Evolutionary conservation across 164 flowering plant genomes (phyloP).

Genomic region (Sextonia rubra): DNA sequence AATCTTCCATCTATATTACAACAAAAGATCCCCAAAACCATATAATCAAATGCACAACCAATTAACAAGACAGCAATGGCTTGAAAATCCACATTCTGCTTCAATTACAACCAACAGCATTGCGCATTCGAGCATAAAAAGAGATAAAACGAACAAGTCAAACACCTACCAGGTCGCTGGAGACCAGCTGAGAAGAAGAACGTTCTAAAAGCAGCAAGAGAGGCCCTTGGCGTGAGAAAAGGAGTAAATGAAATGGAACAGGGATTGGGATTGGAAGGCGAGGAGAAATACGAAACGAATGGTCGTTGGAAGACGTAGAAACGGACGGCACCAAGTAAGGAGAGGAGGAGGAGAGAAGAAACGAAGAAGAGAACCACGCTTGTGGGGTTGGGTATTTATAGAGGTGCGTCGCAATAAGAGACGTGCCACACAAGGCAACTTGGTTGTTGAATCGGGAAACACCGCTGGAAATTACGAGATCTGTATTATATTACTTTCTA

Average conservation of each 20-base stretch:
- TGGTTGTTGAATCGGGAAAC: constrained; percentile 36
- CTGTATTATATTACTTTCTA: neutral
- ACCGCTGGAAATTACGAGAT: constrained; percentile 3
- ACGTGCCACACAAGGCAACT: constrained; percentile 26
- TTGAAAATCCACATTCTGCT: neutral
- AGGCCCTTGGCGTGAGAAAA: neutral
- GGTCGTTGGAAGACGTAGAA: constrained; percentile 3
- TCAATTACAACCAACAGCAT: neutral
- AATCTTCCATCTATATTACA: too few species aligned
- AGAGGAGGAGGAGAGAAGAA: constrained; percentile 1
- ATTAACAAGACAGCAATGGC: too few species aligned
- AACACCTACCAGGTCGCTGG: neutral
- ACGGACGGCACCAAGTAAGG: neutral
- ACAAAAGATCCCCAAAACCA: too few species aligned
- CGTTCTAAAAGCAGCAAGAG: too few species aligned
- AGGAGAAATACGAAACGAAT: neutral
- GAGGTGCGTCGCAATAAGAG: constrained; percentile 15
- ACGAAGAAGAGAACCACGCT: neutral
- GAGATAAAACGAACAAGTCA: neutral
- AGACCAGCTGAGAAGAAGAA: neutral
- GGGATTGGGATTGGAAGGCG: too few species aligned
- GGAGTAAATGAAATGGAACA: neutral
- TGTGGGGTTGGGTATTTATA: constrained; percentile 25
- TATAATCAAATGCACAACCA: too few species aligned
- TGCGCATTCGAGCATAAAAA: neutral